phyloP scores from a whole-genome alignment of 805 yeast species.

The Ogataea thermomethanolica region DNA sequence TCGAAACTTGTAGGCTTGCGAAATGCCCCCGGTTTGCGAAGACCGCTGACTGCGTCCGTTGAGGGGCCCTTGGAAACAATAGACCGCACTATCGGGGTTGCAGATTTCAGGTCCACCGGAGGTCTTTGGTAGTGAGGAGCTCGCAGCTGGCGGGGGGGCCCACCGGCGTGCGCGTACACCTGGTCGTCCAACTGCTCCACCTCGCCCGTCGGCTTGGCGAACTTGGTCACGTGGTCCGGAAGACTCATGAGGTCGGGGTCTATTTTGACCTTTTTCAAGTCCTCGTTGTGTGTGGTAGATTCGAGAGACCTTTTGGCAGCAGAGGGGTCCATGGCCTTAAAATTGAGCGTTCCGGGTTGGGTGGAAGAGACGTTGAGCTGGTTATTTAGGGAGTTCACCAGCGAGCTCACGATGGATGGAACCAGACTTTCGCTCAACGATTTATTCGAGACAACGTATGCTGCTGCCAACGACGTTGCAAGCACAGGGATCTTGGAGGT shows the following conservation, averaged over 20 bases:
- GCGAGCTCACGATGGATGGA: constrained; percentile 18
- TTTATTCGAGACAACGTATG: constrained; percentile 31
- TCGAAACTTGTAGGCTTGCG: constrained; percentile 28
- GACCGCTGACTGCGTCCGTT: constrained; percentile 14
- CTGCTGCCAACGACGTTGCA: constrained; percentile 38
- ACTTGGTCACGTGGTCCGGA: constrained; percentile 11
- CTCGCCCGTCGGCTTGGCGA: constrained; percentile 8
- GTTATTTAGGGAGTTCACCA: constrained; percentile 18
- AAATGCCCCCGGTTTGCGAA: constrained; percentile 34
- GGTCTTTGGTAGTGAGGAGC: constrained; percentile 33
- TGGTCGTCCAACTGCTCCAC: neutral
- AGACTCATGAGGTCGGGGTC: constrained; percentile 6
- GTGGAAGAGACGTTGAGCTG: constrained; percentile 7
- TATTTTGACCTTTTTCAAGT: constrained; percentile 7
- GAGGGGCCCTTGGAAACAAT: constrained; percentile 13
- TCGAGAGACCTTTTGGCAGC: constrained; percentile 16
- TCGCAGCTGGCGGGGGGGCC: constrained; percentile 6
- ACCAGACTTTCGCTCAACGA: constrained; percentile 17
- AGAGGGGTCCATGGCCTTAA: constrained; percentile 4
- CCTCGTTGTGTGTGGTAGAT: neutral
- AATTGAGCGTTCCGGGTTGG: constrained; percentile 16
- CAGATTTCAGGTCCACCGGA: constrained; percentile 12
- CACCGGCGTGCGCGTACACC: constrained; percentile 1
- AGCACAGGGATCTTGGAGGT: constrained; percentile 28
- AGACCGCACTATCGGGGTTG: constrained; percentile 17